Conservation (phyloP, 208 protist genomes). For the Trichomonas vaginalis region DNA sequence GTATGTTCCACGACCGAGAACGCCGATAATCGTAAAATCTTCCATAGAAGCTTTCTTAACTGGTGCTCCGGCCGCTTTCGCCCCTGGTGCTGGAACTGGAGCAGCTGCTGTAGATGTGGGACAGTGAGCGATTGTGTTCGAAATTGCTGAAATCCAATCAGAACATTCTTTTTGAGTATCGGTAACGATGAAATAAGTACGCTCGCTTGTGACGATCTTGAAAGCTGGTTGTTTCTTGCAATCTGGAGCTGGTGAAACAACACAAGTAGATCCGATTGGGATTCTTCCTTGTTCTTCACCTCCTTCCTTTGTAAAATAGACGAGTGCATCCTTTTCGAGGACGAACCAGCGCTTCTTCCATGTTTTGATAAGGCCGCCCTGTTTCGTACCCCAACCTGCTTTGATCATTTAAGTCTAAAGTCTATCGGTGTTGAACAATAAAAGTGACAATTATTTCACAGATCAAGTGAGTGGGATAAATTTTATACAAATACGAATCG, state of each 20-base stretch:
- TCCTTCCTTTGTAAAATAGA: not conserved
- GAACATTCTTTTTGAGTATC: not conserved
- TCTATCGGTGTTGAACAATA: too few relatives aligned
- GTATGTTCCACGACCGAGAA: not conserved
- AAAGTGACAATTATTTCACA: too few relatives aligned
- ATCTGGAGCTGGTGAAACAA: not conserved
- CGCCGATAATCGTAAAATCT: not conserved
- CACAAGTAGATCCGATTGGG: not conserved
- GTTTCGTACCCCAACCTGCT: not conserved
- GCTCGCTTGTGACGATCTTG: not conserved
- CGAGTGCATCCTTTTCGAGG: not conserved
- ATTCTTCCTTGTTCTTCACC: not conserved
- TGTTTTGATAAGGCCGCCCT: not conserved
- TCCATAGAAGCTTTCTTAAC: not conserved
- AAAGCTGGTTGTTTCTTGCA: conserved; percentile 8
- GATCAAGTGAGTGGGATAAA: too few relatives aligned
- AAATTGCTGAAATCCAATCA: not conserved
- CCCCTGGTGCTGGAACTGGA: not conserved
- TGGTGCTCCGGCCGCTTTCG: not conserved
- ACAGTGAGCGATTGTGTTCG: not conserved
- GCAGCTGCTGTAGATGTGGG: not conserved
- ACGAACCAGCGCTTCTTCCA: conserved; percentile 16
- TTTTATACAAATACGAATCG: too few relatives aligned
- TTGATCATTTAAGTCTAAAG: not conserved
- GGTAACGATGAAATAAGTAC: not conserved